Base-by-base conservation (phyloP, 75 land plant genomes). In the Ceratopteris richardii region DNA sequence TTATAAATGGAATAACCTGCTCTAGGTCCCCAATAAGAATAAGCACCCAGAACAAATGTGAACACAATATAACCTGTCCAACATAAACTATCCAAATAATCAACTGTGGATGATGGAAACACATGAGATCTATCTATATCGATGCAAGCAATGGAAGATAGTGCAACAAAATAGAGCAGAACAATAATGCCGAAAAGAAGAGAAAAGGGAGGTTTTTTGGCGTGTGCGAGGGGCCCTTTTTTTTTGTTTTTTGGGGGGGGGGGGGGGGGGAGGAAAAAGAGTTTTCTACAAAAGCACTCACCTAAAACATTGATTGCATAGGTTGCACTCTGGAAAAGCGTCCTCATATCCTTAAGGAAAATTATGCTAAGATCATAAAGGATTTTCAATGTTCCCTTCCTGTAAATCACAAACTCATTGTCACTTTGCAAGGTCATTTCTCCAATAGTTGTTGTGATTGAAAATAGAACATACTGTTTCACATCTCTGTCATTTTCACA, bases 21-120 rank as follows among this genome's bases (percentile, higher is more conserved):
- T 57, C 90, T 89, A 4, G 98, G 96, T 1, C 98, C 98, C 96
- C 95, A 93, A 51, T 93, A 93, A 10, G 98, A 83, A 72, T 93
- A 93, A 22, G 98, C 98, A 51, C 98, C 98, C 39, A 93, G 61
- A 24, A 93, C 98, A 66, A 93, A 93, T 60, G 76, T 93, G 72
- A 81, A 93, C 43, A 84, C 84, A 50, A 89, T 76, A 62, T 89
- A 93, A 33, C 98, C 98, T 89, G 86, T 9, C 48, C 39, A 27
- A 51, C 4, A 54, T 27, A 61, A 41, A 24, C 25, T 23, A 4
- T 27, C 10, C 2, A 16, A 19, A 30, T 25, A 4, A 54, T 27
- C 2, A 2, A 27, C 11, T 54, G 2, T 14, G 3, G 14, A 28
- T 14, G 31, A 2, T 54, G 5, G 17, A 28, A 58, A 39, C 7